Percentiles rank a stretch among this genome's conserved stretches.
phyloP scores from a whole-genome alignment of 2,329 filamentous ascomycete species.

The Thelonectria olida region DNA sequence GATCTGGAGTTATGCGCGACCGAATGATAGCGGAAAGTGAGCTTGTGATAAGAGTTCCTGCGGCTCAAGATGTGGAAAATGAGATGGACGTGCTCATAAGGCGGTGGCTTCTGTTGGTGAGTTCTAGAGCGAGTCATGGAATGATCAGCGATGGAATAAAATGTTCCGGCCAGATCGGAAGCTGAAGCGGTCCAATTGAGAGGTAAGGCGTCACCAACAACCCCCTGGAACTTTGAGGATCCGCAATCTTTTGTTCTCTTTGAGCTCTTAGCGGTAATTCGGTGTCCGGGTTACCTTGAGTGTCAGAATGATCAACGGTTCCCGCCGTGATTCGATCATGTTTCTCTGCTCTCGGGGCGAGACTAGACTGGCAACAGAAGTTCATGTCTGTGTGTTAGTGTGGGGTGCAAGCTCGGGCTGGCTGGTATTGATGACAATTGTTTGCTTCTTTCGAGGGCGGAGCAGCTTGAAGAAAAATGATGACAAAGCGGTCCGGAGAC shows the following conservation, averaged over 20 bases:
- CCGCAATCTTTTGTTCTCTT: neutral
- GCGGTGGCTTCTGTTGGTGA: neutral
- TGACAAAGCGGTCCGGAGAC: neutral
- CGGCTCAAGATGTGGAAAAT: neutral
- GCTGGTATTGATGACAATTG: neutral
- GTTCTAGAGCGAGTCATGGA: slow-evolving; percentile 10
- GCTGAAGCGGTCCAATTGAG: neutral
- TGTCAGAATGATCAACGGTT: slow-evolving; percentile 4
- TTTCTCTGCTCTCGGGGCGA: slow-evolving; percentile 1
- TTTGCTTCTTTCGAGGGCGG: slow-evolving; percentile 7
- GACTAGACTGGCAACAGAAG: slow-evolving; percentile 9
- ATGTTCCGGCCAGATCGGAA: neutral
- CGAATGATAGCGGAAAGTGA: neutral
- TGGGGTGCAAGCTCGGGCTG: neutral
- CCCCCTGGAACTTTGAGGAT: neutral
- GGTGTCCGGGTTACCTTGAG: slow-evolving; percentile 5
- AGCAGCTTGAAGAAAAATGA: neutral
- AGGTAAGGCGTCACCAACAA: neutral
- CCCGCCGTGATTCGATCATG: slow-evolving; percentile 10
- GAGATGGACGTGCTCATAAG: neutral
- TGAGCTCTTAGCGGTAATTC: neutral
- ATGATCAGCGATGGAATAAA: neutral
- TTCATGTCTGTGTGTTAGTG: neutral
- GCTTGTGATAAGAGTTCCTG: neutral
- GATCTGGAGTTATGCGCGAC: neutral